Evolutionary conservation across 192 early-diverging fungal genomes (phyloP).

Genomic region (Chytriomyces sp.): DNA sequence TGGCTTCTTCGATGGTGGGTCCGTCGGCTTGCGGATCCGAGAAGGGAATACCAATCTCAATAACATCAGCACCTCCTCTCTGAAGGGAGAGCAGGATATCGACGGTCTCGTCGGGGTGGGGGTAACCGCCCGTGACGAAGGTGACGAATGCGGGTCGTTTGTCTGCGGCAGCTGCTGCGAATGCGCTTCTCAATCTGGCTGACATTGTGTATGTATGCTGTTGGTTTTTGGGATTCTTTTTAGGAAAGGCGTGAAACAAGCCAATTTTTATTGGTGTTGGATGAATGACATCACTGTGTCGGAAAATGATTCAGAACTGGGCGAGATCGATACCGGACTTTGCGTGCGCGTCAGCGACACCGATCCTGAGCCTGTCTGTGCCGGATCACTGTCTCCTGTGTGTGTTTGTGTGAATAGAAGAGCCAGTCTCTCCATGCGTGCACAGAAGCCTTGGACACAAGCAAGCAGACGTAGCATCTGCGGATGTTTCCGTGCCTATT

Average conservation of each 20-base stretch:
- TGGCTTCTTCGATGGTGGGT: constrained; percentile 94
- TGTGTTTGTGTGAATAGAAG: no score
- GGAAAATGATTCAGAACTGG: no score
- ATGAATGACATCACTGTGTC: neutral
- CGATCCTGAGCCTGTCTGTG: no score
- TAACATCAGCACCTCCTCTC: constrained; percentile 89
- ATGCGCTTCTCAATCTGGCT: constrained; percentile 27
- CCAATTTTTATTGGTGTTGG: neutral
- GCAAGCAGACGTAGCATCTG: no score
- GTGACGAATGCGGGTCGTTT: constrained; percentile 84
- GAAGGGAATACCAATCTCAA: constrained; percentile 97
- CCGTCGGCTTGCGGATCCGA: constrained; percentile 98
- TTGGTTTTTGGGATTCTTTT: neutral
- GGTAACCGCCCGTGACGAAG: constrained; percentile 93
- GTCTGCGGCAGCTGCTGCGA: constrained; percentile 34
- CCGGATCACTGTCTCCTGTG: no score
- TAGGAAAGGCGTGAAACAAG: neutral
- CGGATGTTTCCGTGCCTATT: no score
- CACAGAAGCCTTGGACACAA: no score
- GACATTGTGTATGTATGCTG: constrained; percentile 26
- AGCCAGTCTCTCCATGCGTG: no score
- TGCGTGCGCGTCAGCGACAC: no score
- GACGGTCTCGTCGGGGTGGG: constrained; percentile 77
- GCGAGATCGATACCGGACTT: no score
- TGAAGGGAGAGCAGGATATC: constrained; percentile 87